Evolutionary conservation across 225 moss, liverwort and hornwort species (phyloP).

Genomic region (Pseudoscleropodium purum): DNA sequence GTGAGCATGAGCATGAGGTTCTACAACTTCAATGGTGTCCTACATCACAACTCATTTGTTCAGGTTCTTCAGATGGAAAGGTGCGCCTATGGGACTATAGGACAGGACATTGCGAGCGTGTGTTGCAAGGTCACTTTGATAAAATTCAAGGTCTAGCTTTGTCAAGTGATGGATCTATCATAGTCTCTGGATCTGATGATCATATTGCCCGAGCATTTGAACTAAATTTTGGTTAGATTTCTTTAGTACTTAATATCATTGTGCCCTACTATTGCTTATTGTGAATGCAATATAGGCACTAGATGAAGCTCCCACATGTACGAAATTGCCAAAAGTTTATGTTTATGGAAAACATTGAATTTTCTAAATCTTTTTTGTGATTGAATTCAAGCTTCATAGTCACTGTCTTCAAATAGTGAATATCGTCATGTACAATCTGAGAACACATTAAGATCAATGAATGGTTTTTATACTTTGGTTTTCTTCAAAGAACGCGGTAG

Average conservation of each 20-base stretch:
- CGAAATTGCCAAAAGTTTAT: neutral
- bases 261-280: no score
- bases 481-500: no score
- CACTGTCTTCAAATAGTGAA: no score
- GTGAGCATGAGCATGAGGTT: neutral
- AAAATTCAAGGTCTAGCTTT: neutral
- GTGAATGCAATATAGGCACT: rapidly evolving
- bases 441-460: neutral
- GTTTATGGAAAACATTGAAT: neutral
- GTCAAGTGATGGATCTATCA: neutral
- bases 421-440: no score
- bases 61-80: neutral
- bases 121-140: neutral
- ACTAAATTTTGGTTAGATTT: neutral
- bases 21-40: neutral
- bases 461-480: neutral
- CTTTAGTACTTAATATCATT: neutral
- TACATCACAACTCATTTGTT: neutral
- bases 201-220: neutral
- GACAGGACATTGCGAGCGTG: neutral
- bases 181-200: neutral
- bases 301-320: neutral
- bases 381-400: neutral
- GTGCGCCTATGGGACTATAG: neutral
- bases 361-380: neutral